These are phyloP conservation scores for Protomyces lactucae-debilis DNA, from an alignment of 1,139 yeast genomes.

Conservation along the genomic window DNA sequence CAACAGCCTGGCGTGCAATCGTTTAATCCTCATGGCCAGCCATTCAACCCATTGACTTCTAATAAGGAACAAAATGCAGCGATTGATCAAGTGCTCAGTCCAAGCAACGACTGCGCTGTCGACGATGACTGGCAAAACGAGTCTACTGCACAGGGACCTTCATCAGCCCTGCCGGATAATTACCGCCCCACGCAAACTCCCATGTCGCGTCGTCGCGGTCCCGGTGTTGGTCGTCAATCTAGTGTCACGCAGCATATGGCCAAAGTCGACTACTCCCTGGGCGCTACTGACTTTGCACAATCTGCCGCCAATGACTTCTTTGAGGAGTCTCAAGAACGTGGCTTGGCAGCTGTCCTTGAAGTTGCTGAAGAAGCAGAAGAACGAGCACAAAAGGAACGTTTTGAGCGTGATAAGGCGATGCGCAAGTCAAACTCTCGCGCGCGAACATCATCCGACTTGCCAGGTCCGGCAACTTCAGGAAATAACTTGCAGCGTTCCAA, in stretches of 20 bases:
- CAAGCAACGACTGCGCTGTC: conserved; percentile 7
- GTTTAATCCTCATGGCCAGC: neutral
- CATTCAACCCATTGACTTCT: conserved; percentile 19
- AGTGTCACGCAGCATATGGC: conserved; percentile 21
- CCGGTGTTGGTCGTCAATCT: neutral
- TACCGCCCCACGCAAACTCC: neutral
- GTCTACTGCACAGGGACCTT: neutral
- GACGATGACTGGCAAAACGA: conserved; percentile 1
- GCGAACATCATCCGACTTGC: neutral
- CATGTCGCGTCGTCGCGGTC: neutral
- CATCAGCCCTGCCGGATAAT: neutral
- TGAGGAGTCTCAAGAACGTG: conserved; percentile 22
- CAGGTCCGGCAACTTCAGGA: neutral
- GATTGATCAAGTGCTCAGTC: neutral
- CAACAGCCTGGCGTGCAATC: neutral
- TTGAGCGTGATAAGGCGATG: conserved; percentile 6
- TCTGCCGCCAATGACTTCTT: conserved; percentile 22
- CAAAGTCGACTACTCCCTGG: conserved; percentile 19
- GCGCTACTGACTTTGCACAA: conserved; percentile 21
- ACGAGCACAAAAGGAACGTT: conserved; percentile 11
- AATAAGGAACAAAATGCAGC: conserved; percentile 17
- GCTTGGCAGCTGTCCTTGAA: conserved; percentile 21
- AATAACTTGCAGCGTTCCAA: conserved; percentile 7
- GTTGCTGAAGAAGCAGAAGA: conserved; percentile 23
- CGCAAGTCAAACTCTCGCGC: conserved; percentile 8